A percentile compares a stretch with the other conserved stretches of the same genome.
Conservation (phyloP, 805 yeast species). For the Cyberlindnera lachancei region DNA sequence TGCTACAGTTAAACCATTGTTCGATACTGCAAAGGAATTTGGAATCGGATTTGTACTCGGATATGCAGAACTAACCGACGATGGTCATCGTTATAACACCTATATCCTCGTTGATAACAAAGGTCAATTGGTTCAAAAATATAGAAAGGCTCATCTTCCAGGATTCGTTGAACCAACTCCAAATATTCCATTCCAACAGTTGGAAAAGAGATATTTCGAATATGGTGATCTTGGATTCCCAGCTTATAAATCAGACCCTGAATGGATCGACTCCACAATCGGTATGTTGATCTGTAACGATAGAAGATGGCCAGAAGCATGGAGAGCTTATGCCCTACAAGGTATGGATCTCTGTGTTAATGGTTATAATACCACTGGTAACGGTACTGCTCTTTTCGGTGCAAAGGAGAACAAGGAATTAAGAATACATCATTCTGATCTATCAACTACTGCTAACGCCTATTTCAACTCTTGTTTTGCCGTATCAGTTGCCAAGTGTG, state of each 20-base stretch:
- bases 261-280: conserved; percentile 29
- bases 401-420: conserved; percentile 25
- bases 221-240: conserved; percentile 31
- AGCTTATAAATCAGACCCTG: conserved; percentile 28
- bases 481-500: conserved; percentile 30
- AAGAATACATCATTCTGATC: conserved; percentile 28
- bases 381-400: conserved; percentile 28
- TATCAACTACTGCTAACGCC: conserved; percentile 28
- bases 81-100: conserved; percentile 29
- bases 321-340: conserved; percentile 33
- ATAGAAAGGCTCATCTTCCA: conserved; percentile 32
- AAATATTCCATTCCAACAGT: conserved; percentile 27
- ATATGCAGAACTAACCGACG: conserved; percentile 32
- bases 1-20: conserved; percentile 23
- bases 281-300: conserved; percentile 35
- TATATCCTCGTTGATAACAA: conserved; percentile 26
- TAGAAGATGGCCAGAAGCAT: conserved; percentile 36
- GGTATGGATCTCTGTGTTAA: conserved; percentile 32
- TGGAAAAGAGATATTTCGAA: conserved; percentile 32
- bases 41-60: conserved; percentile 29
- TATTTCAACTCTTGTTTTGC: conserved; percentile 29
- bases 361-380: conserved; percentile 31
- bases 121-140: conserved; percentile 25
- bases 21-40: conserved; percentile 24
- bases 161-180: conserved; percentile 30